Evolutionary conservation across 192 early-diverging fungal genomes (phyloP).

Genomic region (Rhizoclosmatium globosum): DNA sequence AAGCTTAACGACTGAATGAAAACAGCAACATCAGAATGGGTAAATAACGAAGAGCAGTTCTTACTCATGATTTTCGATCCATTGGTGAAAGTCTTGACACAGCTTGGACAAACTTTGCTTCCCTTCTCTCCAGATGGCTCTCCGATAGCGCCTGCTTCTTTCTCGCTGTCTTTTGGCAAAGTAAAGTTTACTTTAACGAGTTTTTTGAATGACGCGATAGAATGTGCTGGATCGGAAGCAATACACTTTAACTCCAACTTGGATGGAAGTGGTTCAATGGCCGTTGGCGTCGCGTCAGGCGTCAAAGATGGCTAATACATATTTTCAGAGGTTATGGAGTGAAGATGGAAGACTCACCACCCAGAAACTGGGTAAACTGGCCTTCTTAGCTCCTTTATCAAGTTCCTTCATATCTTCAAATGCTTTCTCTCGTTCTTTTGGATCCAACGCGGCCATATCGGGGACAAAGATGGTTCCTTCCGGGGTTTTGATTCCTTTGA

Average conservation of each 20-base stretch:
- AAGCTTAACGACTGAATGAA: slow-evolving; percentile 58
- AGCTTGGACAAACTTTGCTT: slow-evolving; percentile 68
- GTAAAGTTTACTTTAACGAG: slow-evolving; percentile 72
- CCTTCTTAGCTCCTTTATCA: slow-evolving; percentile 40
- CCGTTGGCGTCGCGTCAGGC: slow-evolving; percentile 64
- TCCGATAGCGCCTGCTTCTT: slow-evolving; percentile 27
- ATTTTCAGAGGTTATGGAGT: neutral
- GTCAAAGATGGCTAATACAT: slow-evolving; percentile 70
- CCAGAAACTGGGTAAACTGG: slow-evolving; percentile 72
- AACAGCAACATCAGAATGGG: neutral
- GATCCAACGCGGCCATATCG: slow-evolving; percentile 25
- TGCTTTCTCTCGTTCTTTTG: slow-evolving; percentile 21
- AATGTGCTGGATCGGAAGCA: slow-evolving; percentile 68
- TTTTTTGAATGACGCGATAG: slow-evolving; percentile 73
- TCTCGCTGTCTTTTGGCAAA: slow-evolving; percentile 50
- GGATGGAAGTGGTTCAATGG: slow-evolving; percentile 61
- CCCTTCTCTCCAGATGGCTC: neutral
- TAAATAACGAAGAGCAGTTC: slow-evolving; percentile 7
- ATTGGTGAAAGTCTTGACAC: slow-evolving; percentile 77
- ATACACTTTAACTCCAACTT: slow-evolving; percentile 65
- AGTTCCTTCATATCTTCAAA: slow-evolving; percentile 29
- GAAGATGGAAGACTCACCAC: slow-evolving; percentile 54
- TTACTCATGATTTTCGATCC: slow-evolving; percentile 69
- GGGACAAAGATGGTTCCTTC: slow-evolving; percentile 40
- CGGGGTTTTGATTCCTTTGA: slow-evolving; percentile 42